These are phyloP conservation scores for Ophiocordyceps camponoti-leonardi DNA, from an alignment of 2,329 filamentous ascomycete species.

Conservation along the genomic window DNA sequence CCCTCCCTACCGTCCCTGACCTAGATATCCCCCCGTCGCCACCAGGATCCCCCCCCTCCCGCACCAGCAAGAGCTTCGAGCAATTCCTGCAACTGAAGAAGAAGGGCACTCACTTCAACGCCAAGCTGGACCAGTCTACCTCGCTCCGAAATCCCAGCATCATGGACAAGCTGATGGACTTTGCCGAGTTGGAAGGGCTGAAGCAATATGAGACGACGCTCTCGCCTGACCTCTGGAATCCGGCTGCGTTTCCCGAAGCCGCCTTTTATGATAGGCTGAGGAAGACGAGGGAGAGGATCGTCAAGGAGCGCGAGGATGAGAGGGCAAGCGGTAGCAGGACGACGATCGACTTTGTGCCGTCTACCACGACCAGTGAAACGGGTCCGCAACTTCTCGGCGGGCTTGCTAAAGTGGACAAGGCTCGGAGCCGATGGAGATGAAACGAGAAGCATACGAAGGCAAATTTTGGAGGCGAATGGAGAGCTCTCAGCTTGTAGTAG, in stretches of 20 bases:
- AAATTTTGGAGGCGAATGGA: background rate
- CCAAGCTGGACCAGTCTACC: slow-evolving; percentile 47
- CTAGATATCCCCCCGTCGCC: slow-evolving; percentile 61
- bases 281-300: slow-evolving; percentile 26
- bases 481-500: too few relatives aligned
- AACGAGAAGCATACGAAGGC: background rate
- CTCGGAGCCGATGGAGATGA: slow-evolving; percentile 17
- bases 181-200: slow-evolving; percentile 32
- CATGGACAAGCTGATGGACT: slow-evolving; percentile 54
- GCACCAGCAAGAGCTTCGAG: slow-evolving; percentile 48
- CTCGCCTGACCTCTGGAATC: slow-evolving; percentile 38
- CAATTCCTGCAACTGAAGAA: slow-evolving; percentile 65
- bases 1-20: slow-evolving; percentile 54
- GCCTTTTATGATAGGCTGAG: slow-evolving; percentile 33
- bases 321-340: slow-evolving; percentile 21
- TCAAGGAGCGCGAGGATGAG: slow-evolving; percentile 26
- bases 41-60: slow-evolving; percentile 36
- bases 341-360: slow-evolving; percentile 32
- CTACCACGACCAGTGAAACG: slow-evolving; percentile 7
- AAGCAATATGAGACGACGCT: slow-evolving; percentile 52
- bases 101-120: slow-evolving; percentile 63
- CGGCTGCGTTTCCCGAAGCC: slow-evolving; percentile 33
- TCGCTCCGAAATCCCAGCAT: slow-evolving; percentile 57
- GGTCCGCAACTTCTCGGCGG: slow-evolving; percentile 7
- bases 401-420: slow-evolving; percentile 13